Percentiles rank a stretch among this genome's conserved stretches.
Conservation (phyloP, 805 yeast species). For the Zygotorulaspora florentina region DNA sequence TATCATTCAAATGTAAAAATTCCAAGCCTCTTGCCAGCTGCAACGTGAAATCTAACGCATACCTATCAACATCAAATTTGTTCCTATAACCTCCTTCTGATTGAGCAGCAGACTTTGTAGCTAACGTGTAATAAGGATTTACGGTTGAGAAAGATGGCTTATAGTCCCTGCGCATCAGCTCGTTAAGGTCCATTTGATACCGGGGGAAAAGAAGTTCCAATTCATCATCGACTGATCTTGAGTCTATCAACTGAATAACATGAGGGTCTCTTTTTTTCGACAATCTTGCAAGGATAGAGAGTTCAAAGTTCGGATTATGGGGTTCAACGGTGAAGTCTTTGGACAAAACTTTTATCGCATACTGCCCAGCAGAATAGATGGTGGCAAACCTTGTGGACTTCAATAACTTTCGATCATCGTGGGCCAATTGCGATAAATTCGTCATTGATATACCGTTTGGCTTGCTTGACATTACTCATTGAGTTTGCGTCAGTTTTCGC, state of each 20-base stretch:
- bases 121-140: constrained; percentile 22
- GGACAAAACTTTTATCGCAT: constrained; percentile 23
- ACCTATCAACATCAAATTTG: constrained; percentile 16
- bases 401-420: constrained; percentile 10
- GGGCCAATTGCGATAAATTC: neutral
- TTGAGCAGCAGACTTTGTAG: neutral
- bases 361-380: constrained; percentile 15
- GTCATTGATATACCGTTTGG: neutral
- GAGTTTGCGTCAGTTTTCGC: neutral
- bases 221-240: constrained; percentile 12
- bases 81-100: constrained; percentile 13
- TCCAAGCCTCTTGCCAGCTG: constrained; percentile 74
- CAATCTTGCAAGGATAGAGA: constrained; percentile 21
- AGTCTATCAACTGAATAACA: constrained; percentile 20
- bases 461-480: neutral
- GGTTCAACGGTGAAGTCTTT: constrained; percentile 27
- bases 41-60: constrained; percentile 49
- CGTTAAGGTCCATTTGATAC: constrained; percentile 17
- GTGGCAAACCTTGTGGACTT: constrained; percentile 28
- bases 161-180: constrained; percentile 20
- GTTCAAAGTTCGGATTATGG: constrained; percentile 28
- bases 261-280: constrained; percentile 4
- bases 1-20: constrained; percentile 78
- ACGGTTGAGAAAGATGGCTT: constrained; percentile 4
- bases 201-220: constrained; percentile 20